Base-by-base conservation (phyloP, 1,284 basidiomycete species). In the Fomitopsis pinicola region DNA sequence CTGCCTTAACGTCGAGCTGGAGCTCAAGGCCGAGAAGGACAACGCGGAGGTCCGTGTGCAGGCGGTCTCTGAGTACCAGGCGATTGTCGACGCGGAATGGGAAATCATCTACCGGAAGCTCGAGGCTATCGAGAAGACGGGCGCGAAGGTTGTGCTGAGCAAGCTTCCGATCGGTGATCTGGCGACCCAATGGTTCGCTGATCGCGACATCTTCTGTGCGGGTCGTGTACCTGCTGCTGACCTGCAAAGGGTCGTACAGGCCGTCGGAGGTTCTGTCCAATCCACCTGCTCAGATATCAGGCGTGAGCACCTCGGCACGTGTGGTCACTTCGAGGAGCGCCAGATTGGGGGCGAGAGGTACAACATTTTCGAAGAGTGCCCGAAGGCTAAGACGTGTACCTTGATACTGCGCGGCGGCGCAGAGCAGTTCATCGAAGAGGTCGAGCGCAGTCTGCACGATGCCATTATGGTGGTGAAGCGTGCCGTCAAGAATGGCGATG, bases 381-480 rank as follows among this genome's bases (percentile, higher is more conserved):
- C 94, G 22, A 88, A 93, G 76, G 93, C 97, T n/a, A 96, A 96
- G 79, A 98, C 97, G 0, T 98, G 96, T 75, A 99, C 97, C n/a
- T 77, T 99, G 19, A 79, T 99, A 40, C 85, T 99, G 61, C 87
- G 97, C 62, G 97, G 97, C 63, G 97, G 97, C 26, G 97, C 97
- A 0, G 96, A 99, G 73, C 97, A 99, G 75, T 98, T 99, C 76
- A 99, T 99, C 65, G 95, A 96, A 69, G 97, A 99, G 76, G 96
- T 99, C 10, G 97, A 98, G 76, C 82, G 97, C 61, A 95, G 92
- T 85, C 77, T 99, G 69, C 97, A 99, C 74, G 97, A 99, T 73
- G 96, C 97, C 3, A 97, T 99, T 73, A 99, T 99, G 97, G 96
- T 99, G 38, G 97, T 99, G 55, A 97, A 97, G 78, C 85, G 97